Base-by-base conservation (phyloP, 2,329 filamentous ascomycete genomes). In the Neoarthrinium moseri region DNA sequence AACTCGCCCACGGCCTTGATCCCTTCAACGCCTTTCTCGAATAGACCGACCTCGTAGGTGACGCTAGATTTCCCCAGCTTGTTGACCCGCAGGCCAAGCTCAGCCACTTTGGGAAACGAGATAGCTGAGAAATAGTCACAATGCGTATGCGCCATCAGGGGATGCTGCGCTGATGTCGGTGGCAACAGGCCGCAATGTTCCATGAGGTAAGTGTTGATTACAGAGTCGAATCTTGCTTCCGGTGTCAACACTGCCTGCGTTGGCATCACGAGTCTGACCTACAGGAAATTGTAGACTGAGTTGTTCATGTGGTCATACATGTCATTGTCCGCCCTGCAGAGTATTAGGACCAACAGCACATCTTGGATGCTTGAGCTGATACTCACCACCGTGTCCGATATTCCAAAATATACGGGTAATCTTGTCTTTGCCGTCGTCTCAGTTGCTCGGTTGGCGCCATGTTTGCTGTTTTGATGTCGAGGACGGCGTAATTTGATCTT, bases 231-330 rank as follows among this genome's bases (percentile, higher is more conserved):
- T 46, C 83, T 85, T 47, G 51, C 39, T 43, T 23, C 29, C 11
- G 33, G 24, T 29, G 30, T 51, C 45, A 44, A 24, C 12, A 23
- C 6, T 43, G 48, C 23, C 18, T 32, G 12, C 21, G 5, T 10
- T 32, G 35, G 29, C 13, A 17, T 17, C 40, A n/a, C 39, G 21
- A n/a, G 7, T 23, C 8, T 8, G 34, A 55, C 73, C 62, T 65
- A 84, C 77, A 95, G 77, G 51, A 87, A 86, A 58, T 88, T 88
- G 68, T 96, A 96, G 44, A 94, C 78, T 32, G 84, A 87, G 63
- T 95, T 96, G 71, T 96, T 96, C 75, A 95, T 83, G 64, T 97
- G 92, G 50, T 89, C 79, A 67, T 94, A 96, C 88, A 95, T 94
- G 71, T 96, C 91, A 63, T 95, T 95, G 68, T 96, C 91, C 64